Conservation (phyloP, 164 flowering plant genomes). For the Buxus sempervirens region DNA sequence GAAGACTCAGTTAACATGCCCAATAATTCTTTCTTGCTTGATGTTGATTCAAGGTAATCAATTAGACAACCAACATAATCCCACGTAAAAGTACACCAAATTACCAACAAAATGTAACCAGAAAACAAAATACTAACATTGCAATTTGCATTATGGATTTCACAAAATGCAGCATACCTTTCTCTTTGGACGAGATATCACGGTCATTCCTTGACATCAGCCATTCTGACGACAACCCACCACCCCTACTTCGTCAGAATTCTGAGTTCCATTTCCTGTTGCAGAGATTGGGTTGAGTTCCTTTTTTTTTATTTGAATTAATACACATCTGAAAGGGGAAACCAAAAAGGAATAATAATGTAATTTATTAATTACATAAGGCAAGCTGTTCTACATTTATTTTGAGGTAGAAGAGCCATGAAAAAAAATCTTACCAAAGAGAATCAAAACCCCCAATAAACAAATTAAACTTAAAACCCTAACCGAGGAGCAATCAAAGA, state of each 20-base stretch:
- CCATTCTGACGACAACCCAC: constrained; percentile 54
- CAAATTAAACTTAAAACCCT: too few relatives aligned
- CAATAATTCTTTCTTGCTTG: constrained; percentile 73
- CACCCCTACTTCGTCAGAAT: constrained; percentile 66
- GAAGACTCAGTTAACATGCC: constrained; percentile 64
- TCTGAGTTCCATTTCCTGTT: constrained; percentile 73
- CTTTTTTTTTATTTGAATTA: background rate
- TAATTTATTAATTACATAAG: constrained; percentile 7
- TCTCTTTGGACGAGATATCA: constrained; percentile 62
- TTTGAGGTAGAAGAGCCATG: too few relatives aligned
- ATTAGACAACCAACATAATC: background rate
- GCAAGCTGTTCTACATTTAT: too few relatives aligned
- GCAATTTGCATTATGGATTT: background rate
- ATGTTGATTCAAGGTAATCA: constrained; percentile 70
- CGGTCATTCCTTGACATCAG: constrained; percentile 39
- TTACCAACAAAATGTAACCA: background rate
- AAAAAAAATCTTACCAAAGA: too few relatives aligned
- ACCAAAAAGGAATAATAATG: background rate
- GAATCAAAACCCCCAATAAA: too few relatives aligned
- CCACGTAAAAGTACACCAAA: background rate
- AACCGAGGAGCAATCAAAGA: too few relatives aligned
- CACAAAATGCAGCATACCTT: constrained; percentile 53
- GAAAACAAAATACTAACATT: too few relatives aligned
- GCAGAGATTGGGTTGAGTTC: constrained; percentile 37
- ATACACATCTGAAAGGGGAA: too few relatives aligned